Evolutionary conservation across 2,329 filamentous ascomycete genomes (phyloP).

Genomic region (Penicillium sp.): DNA sequence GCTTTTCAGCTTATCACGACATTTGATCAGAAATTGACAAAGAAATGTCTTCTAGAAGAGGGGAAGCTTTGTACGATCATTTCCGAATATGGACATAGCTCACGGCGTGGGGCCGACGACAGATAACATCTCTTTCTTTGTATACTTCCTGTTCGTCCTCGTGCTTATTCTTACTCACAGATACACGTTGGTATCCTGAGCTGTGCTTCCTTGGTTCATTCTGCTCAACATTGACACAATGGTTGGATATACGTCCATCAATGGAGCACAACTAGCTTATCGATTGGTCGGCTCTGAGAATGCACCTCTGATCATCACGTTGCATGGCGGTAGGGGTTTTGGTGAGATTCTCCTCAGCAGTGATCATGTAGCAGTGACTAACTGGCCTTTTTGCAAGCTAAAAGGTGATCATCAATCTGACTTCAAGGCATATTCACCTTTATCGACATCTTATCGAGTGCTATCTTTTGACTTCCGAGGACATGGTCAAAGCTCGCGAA

Average conservation of each 20-base stretch:
- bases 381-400: not conserved
- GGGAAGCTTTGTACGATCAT: not conserved
- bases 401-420: slow-evolving; percentile 5
- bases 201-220: not conserved
- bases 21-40: not conserved
- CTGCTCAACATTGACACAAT: not conserved
- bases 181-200: not conserved
- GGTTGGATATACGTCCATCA: not conserved
- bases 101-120: not conserved
- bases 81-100: not conserved
- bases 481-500: slow-evolving; percentile 9
- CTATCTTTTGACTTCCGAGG: slow-evolving; percentile 8
- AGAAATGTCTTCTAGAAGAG: not conserved
- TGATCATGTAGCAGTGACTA: not conserved
- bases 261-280: not conserved
- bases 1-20: not conserved
- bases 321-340: not conserved
- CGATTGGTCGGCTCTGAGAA: not conserved
- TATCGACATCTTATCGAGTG: not conserved
- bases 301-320: slow-evolving; percentile 1
- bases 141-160: not conserved
- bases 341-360: not conserved
- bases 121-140: not conserved
- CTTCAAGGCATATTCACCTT: slow-evolving; percentile 3
- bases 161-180: not conserved